Evolutionary conservation across 805 yeast genomes (phyloP).

Genomic region (Metschnikowia colocasiae): DNA sequence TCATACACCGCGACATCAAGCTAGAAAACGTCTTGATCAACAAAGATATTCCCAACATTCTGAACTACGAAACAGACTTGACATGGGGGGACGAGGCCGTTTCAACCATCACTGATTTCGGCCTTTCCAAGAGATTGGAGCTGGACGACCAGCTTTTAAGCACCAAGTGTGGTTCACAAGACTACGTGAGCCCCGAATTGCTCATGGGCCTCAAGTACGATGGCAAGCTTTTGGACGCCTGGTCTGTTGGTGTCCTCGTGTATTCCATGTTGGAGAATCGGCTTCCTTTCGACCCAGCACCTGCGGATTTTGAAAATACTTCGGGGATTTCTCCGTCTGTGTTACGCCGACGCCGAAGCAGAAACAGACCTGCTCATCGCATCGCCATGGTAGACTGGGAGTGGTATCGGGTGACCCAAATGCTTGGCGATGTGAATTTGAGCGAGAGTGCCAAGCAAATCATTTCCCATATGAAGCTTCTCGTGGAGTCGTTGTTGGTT

Average conservation of each 20-base stretch:
- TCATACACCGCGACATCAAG: constrained; percentile 90
- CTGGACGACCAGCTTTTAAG: constrained; percentile 60
- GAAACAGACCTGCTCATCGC: constrained; percentile 71
- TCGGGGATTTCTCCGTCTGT: constrained; percentile 39
- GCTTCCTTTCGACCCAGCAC: constrained; percentile 88
- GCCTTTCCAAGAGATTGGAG: constrained; percentile 70
- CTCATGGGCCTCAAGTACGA: constrained; percentile 88
- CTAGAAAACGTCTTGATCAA: constrained; percentile 74
- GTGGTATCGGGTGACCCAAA: constrained; percentile 52
- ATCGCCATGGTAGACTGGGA: constrained; percentile 92
- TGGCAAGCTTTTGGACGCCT: constrained; percentile 85
- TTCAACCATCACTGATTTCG: constrained; percentile 79
- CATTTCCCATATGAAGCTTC: constrained; percentile 19
- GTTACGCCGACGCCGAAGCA: constrained; percentile 37
- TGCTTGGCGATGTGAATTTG: constrained; percentile 9
- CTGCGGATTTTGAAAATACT: constrained; percentile 37
- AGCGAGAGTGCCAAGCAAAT: constrained; percentile 9
- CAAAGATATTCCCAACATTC: constrained; percentile 5
- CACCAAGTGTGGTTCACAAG: constrained; percentile 95
- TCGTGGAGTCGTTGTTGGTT: constrained; percentile 35
- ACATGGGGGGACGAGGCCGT: constrained; percentile 26
- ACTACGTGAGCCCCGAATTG: constrained; percentile 92
- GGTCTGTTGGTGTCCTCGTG: constrained; percentile 93
- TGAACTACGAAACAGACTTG: constrained; percentile 9
- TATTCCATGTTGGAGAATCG: constrained; percentile 82